Conservation (phyloP, 805 yeast genomes). For the Monosporozyma unispora region DNA sequence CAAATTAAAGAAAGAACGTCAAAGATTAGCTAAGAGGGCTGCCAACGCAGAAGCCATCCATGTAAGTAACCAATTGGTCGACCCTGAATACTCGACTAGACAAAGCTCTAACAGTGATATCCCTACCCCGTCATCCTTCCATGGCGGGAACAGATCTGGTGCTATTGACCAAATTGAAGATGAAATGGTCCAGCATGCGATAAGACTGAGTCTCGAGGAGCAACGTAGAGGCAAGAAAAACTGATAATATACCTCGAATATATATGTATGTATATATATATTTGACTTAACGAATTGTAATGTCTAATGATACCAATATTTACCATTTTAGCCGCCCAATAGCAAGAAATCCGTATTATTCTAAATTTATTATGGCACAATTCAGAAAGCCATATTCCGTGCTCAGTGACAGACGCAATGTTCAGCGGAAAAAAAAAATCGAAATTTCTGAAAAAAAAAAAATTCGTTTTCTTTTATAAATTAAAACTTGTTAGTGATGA, state of each 20-base stretch:
- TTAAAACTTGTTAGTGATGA: background rate
- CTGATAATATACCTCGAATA: background rate
- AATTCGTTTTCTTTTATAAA: background rate
- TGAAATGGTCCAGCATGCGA: conserved; percentile 77
- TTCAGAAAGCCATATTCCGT: no score
- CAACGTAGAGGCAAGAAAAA: background rate
- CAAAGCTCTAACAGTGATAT: background rate
- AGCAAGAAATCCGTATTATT: background rate
- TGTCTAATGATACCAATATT: background rate
- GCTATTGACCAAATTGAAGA: conserved; percentile 45
- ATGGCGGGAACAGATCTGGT: background rate
- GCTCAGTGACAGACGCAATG: conserved; percentile 2
- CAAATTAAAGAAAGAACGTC: conserved; percentile 60
- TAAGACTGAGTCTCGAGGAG: conserved; percentile 62
- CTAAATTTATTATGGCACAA: no score
- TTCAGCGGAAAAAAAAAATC: background rate
- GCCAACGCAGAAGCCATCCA: conserved; percentile 94
- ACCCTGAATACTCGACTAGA: conserved; percentile 14
- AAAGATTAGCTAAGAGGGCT: conserved; percentile 71
- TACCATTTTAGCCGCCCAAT: background rate
- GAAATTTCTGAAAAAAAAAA: conserved; percentile 2
- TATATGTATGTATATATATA: background rate
- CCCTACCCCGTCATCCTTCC: background rate
- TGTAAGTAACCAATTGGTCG: conserved; percentile 66
- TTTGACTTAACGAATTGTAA: background rate